Conservation (phyloP, 1,284 basidiomycete genomes). For the Trametes pubescens region DNA sequence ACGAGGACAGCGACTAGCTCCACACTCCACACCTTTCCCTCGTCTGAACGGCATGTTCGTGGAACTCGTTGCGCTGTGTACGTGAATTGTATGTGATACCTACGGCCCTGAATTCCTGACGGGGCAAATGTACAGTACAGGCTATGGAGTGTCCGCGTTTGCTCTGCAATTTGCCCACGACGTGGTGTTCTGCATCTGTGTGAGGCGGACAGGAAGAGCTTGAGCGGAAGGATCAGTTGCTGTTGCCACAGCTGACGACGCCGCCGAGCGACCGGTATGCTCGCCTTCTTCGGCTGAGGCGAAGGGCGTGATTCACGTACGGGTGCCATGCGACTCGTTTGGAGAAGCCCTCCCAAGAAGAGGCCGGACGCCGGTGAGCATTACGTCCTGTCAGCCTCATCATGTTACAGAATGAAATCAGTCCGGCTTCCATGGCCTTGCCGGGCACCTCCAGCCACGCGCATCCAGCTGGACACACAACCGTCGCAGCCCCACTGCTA, state of each 20-base stretch:
- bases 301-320: not conserved
- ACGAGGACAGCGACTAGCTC: conserved; percentile 28
- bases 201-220: not conserved
- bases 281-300: not conserved
- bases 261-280: not conserved
- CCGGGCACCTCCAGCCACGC: conserved; percentile 6
- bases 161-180: not conserved
- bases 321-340: conserved; percentile 17
- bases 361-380: conserved; percentile 18
- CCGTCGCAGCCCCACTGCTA: not conserved
- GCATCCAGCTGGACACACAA: not conserved
- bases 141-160: not conserved
- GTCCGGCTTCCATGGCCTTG: conserved; percentile 19
- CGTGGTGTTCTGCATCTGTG: conserved; percentile 3
- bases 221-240: not conserved
- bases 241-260: not conserved
- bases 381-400: conserved; percentile 10
- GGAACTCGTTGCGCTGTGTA: conserved; percentile 12
- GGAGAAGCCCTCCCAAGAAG: conserved; percentile 14
- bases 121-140: conserved; percentile 1
- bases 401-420: conserved; percentile 20
- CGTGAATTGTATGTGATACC: conserved; percentile 29
- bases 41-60: not conserved
- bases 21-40: not conserved
- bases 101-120: conserved; percentile 9